A percentile compares a stretch with the other conserved stretches of the same genome.
These are phyloP conservation scores for Neonectria ditissima DNA, from an alignment of 2,329 filamentous ascomycete genomes.

Conservation along the genomic window DNA sequence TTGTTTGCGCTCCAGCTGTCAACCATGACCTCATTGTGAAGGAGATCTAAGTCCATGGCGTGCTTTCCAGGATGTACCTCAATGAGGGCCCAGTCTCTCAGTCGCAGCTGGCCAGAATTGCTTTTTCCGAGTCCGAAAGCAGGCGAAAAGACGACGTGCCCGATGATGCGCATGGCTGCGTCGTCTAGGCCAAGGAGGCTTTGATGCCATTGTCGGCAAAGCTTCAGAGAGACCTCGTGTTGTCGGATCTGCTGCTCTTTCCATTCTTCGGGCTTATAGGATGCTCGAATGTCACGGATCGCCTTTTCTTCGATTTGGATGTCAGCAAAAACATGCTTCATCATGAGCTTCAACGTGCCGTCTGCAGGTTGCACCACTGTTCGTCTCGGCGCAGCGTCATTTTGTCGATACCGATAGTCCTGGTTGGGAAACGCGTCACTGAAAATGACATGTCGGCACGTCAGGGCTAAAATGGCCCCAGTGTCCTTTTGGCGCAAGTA, in stretches of 20 bases:
- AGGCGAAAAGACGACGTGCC: constrained; percentile 18
- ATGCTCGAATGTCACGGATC: background rate
- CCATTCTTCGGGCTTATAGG: background rate
- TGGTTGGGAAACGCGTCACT: background rate
- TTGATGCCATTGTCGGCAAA: background rate
- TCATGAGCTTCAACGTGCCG: background rate
- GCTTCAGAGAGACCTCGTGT: background rate
- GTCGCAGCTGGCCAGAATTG: background rate
- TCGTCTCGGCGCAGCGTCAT: background rate
- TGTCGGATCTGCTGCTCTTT: background rate
- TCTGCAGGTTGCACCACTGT: constrained; percentile 22
- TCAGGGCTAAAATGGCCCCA: constrained; percentile 5
- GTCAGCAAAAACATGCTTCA: background rate
- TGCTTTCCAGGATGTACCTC: constrained; percentile 22
- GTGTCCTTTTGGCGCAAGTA: constrained; percentile 15
- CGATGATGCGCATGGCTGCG: constrained; percentile 9
- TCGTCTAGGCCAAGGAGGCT: background rate
- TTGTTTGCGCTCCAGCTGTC: background rate
- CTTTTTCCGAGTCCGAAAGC: background rate
- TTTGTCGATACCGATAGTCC: constrained; percentile 2
- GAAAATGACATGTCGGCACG: constrained; percentile 25
- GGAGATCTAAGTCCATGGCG: background rate
- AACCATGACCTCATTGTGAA: background rate
- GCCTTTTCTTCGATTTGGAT: background rate
- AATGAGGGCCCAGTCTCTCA: constrained; percentile 29